Base-by-base conservation (phyloP, 2,329 filamentous ascomycete species). In the Neonectria punicea region DNA sequence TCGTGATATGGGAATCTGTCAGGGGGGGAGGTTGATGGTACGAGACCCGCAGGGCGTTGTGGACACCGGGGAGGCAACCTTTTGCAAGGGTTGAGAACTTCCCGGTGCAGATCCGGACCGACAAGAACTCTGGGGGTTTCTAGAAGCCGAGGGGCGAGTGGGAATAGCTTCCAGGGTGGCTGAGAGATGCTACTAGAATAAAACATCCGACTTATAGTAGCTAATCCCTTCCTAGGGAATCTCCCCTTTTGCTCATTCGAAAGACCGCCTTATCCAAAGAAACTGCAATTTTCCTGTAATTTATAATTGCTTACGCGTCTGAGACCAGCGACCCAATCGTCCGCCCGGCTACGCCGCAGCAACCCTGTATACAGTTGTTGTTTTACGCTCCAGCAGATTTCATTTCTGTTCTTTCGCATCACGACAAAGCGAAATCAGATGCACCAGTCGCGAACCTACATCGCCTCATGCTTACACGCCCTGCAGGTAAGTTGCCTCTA, bases 401-500 rank as follows among this genome's bases (percentile, higher is more conserved):
- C 20, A 41, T 10, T 34, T 49, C n/a, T 30, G 11, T 16, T 20
- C 18, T 44, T 51, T 50, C 13, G 16, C 18, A 49, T 63, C 49
- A 54, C 54, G 41, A 25, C 49, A 54, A 50, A 20, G 32, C 34
- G 16, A 39, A 36, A 34, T 22, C 41, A 9, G 11, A 47, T 39
- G 50, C 22, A 30, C 56, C 44, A 50, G 5, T 25, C 6, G n/a
- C 20, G 4, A 32, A 25, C 14, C 5, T 20, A 20, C 32, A 46
- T 62, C 32, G 32, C 53, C 46, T 22, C 58, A 58, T 61, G 41
- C 39, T 14, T 46, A 43, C 44, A 30, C 50, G 60, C 56, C 64
- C 59, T 67, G 66, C 59, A 58, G 36, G 32, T 59, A 63, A 59
- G 53, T 58, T 65, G 54, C 65, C 28, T 53, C 47, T 50, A 59